Evolutionary conservation across 345 rosid genomes (phyloP), one percentile per base, ranked within the genome.

Genomic region (Noccaea caerulescens): DNA sequence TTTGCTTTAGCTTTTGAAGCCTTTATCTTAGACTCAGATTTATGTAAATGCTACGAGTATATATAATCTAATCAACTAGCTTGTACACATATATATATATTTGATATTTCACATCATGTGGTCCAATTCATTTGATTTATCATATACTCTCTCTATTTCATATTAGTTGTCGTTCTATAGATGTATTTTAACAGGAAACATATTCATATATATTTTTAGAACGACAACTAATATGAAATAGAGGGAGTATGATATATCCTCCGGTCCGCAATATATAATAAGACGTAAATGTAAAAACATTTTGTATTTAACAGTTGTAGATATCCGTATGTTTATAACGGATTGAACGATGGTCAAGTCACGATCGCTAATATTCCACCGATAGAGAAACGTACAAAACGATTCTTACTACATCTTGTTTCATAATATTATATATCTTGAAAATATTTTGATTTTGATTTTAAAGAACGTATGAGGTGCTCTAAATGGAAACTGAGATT

Each of bases 1-100:
- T 38, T 66, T 25, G 60, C 71, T 66, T 66, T 66, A 66, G 49
- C 71, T 52, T 66, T 66, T 52, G 10, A 66, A 66, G 13, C 71
- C 50, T 66, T 66, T 52, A 51, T 11, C 30, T 51, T 66, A 50
- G 59, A 38, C 70, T 66, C 50, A 10, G 60, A 59, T 66, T 66
- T 66, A 66, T 52, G 39, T 10, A 66, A 66, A 66, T 66, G 71
- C 60, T 66, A 66, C 39, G 60, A 52, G 60, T 27, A 66, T 66
- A 39, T 52, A 52, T 66, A 66, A 52, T 39, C 37, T 23, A 52
- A 66, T 18, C 71, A 66, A 66, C 41, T 52, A 51, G 71, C 23
- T 39, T 12, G 25, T 65, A 65, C 38, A 52, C 70, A 51, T 66
- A 37, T 51, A 51, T 51, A 51, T 51, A 51, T 20, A 4, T 38